Percentiles rank a stretch among this genome's conserved stretches.
Evolutionary conservation across 305 asterid species (phyloP).

Genomic region (Fraxinus greggii): DNA sequence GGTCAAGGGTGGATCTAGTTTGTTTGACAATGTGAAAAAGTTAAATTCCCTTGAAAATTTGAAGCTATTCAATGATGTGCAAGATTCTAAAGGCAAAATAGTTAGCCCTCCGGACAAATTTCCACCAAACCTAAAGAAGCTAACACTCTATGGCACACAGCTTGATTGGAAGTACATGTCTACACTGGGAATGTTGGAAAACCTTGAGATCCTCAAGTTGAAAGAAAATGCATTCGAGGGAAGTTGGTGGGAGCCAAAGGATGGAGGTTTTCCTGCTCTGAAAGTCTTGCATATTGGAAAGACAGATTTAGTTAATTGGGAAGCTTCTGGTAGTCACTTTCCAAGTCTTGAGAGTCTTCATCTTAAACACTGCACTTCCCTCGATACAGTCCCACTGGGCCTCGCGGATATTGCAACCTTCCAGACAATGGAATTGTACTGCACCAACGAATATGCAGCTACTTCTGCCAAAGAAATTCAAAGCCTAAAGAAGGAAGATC

Average conservation of each 20-base stretch:
- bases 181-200: slow-evolving; percentile 40
- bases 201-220: slow-evolving; percentile 51
- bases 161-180: slow-evolving; percentile 51
- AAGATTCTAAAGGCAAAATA: slow-evolving; percentile 27
- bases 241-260: slow-evolving; percentile 41
- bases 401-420: slow-evolving; percentile 40
- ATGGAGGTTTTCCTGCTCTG: slow-evolving; percentile 42
- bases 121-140: slow-evolving; percentile 44
- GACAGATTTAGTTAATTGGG: slow-evolving; percentile 41
- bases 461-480: slow-evolving; percentile 39
- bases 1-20: slow-evolving; percentile 18
- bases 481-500: slow-evolving; percentile 21
- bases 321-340: slow-evolving; percentile 34
- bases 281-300: slow-evolving; percentile 37
- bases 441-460: slow-evolving; percentile 34
- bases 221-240: slow-evolving; percentile 50
- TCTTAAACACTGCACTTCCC: slow-evolving; percentile 35
- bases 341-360: slow-evolving; percentile 39
- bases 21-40: slow-evolving; percentile 39
- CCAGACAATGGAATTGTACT: slow-evolving; percentile 39
- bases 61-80: slow-evolving; percentile 40
- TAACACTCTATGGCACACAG: slow-evolving; percentile 39
- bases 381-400: slow-evolving; percentile 33
- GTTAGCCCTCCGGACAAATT: slow-evolving; percentile 41
- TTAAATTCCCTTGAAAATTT: slow-evolving; percentile 42